phyloP scores from a whole-genome alignment of 1,284 basidiomycete genomes.

The Waitea zeae region DNA sequence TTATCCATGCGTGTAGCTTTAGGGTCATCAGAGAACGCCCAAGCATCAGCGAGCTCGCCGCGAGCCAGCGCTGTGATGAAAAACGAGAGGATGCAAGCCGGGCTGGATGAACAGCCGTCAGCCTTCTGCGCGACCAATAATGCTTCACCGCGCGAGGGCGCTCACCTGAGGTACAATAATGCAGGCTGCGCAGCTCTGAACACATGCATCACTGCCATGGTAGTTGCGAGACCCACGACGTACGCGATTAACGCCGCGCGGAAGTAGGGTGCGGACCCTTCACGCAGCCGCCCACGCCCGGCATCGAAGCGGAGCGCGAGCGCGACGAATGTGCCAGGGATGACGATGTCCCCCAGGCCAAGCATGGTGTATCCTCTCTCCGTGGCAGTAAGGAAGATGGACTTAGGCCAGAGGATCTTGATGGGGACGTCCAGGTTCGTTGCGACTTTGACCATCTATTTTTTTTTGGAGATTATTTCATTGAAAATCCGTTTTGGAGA shows the following conservation, averaged over 20 bases:
- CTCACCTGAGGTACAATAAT: slow-evolving; percentile 75
- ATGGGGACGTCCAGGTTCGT: slow-evolving; percentile 89
- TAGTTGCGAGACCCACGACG: slow-evolving; percentile 57
- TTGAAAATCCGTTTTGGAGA: not conserved
- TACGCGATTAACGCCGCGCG: slow-evolving; percentile 58
- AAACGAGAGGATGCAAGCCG: slow-evolving; percentile 52
- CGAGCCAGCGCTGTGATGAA: slow-evolving; percentile 28
- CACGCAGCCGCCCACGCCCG: slow-evolving; percentile 20
- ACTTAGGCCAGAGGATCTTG: slow-evolving; percentile 79
- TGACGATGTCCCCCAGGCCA: slow-evolving; percentile 82
- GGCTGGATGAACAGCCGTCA: slow-evolving; percentile 19
- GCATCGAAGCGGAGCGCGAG: slow-evolving; percentile 83
- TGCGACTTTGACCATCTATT: slow-evolving; percentile 83
- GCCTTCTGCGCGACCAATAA: not conserved
- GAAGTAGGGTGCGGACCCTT: slow-evolving; percentile 43
- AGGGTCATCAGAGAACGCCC: slow-evolving; percentile 43
- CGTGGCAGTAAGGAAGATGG: slow-evolving; percentile 26
- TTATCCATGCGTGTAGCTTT: too few relatives aligned
- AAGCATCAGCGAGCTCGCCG: slow-evolving; percentile 44
- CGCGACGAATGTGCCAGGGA: slow-evolving; percentile 83
- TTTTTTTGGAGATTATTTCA: slow-evolving; percentile 2
- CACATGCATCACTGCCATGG: slow-evolving; percentile 81
- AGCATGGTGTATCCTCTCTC: slow-evolving; percentile 74
- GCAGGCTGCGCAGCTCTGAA: slow-evolving; percentile 81
- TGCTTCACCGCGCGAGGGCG: not conserved